Evolutionary conservation across 768 basidiomycete genomes (phyloP).

Genomic region (Russula olivacea): DNA sequence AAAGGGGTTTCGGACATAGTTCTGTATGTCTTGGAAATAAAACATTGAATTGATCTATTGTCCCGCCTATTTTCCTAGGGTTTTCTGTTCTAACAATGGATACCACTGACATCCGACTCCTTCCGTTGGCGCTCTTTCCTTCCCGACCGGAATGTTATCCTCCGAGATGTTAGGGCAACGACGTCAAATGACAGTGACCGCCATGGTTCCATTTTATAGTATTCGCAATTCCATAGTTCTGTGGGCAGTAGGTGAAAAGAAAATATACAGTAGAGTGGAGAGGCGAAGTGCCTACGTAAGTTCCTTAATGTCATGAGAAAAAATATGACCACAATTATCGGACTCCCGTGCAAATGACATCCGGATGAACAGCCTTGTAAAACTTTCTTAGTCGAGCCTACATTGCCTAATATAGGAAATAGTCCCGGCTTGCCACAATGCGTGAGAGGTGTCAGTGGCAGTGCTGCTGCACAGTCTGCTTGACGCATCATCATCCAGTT

Average conservation of each 20-base stretch:
- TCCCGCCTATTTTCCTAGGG: neutral
- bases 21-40: neutral
- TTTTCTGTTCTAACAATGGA: neutral
- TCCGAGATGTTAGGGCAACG: neutral
- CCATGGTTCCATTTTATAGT: neutral
- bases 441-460: neutral
- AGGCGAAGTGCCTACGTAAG: neutral
- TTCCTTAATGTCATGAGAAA: neutral
- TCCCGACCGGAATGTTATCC: neutral
- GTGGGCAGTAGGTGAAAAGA: too few species aligned
- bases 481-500: neutral
- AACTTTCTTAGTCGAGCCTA: neutral
- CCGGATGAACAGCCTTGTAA: conserved; percentile 22
- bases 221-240: neutral
- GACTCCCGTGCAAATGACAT: neutral
- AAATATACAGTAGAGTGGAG: neutral
- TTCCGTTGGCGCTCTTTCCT: neutral
- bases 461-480: neutral
- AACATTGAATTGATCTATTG: neutral
- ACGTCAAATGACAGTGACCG: neutral
- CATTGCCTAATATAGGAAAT: conserved; percentile 6
- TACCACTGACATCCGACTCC: neutral
- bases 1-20: neutral
- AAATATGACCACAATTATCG: neutral
- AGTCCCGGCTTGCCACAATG: conserved; percentile 7